Evolutionary conservation across 306 rosid species (phyloP), one percentile per base, ranked within the genome.

Genomic region (Fagus crenata): DNA sequence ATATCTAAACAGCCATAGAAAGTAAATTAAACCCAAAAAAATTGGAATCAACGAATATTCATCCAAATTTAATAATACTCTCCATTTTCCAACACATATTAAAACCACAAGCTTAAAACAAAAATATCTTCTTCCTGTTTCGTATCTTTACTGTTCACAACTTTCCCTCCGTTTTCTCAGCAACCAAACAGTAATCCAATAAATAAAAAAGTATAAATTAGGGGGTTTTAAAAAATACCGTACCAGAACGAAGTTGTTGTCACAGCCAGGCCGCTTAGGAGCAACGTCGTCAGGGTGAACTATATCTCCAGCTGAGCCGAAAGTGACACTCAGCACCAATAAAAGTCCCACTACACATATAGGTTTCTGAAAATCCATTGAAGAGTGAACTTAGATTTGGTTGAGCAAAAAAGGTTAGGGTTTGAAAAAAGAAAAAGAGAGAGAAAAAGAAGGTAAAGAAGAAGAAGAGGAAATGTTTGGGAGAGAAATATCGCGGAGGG

Each of bases 231-330:
- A 43, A 46, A 9, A 46, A 9, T 0, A 9, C 28, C 77, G 80
- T 87, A 96, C 99, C 96, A 96, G 90, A 81, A 96, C 99, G 79
- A 96, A 92, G 87, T 86, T 84, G 82, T 95, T 95, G 1, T 88
- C 89, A 73, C 99, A 95, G 22, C 99, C 97, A 82, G 97, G 97
- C 58, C 92, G 84, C 73, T 71, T 81, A 0, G 99, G 99, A 77
- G 99, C 90, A 69, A 86, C 64, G 82, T 86, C 65, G 69, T 95
- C 99, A 54, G 81, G 96, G 76, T 95, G 99, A 76, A 95, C 99
- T 73, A 95, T 92, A 69, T 95, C 99, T 35, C 98, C 98, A 78
- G 91, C 96, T 11, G 90, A 84, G 67, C 77, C 91, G 80, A 87
- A 33, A 73, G 87, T 77, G 43, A 83, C 8, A 53, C 76, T 41